These are phyloP conservation scores for Geranium brycei DNA, from an alignment of 345 rosid genomes.

Conservation along the genomic window DNA sequence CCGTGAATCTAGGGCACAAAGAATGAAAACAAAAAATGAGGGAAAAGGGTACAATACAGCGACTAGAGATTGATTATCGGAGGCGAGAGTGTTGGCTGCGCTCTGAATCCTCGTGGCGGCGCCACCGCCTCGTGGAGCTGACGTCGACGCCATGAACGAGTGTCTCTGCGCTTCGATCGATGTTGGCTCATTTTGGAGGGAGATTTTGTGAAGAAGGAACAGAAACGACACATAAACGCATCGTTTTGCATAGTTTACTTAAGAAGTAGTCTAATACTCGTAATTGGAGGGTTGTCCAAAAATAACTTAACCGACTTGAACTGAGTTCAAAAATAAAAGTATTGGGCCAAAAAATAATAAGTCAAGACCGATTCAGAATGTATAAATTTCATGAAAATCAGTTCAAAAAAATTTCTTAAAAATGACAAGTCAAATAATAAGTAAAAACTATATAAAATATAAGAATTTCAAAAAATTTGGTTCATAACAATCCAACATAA, in stretches of 20 bases:
- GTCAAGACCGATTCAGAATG: no score
- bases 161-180: neutral
- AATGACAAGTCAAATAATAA: no score
- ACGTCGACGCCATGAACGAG: conserved; percentile 25
- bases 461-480: no score
- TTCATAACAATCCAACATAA: no score
- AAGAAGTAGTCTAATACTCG: no score
- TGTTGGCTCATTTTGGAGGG: neutral
- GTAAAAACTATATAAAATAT: no score
- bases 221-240: neutral
- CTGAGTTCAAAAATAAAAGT: no score
- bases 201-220: neutral
- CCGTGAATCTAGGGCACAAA: neutral
- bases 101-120: conserved; percentile 34
- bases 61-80: conserved; percentile 41
- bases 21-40: neutral
- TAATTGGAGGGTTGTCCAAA: no score
- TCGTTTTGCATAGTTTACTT: neutral
- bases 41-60: conserved; percentile 21
- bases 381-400: no score
- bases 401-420: no score
- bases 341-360: no score
- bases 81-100: conserved; percentile 32
- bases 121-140: conserved; percentile 30
- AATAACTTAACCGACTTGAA: no score